Conservation (phyloP, 805 yeast species). For the Wickerhamiella domercqiae region DNA sequence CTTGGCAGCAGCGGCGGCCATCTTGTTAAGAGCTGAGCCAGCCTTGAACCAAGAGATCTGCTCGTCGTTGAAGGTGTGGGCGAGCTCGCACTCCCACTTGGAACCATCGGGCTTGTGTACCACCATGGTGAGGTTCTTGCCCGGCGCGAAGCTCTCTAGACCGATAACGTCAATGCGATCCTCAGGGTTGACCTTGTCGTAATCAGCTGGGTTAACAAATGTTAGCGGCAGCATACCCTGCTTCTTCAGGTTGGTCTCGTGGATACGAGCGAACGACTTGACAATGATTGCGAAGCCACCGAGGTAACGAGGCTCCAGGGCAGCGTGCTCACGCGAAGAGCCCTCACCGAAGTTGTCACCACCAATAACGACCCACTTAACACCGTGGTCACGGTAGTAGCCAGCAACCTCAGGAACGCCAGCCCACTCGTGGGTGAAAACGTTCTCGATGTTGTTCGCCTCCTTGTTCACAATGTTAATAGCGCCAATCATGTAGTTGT, state of each 20-base stretch:
- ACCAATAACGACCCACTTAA: slow-evolving; percentile 95
- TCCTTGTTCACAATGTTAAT: slow-evolving; percentile 90
- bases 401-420: slow-evolving; percentile 97
- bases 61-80: slow-evolving; percentile 92
- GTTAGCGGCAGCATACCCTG: slow-evolving; percentile 97
- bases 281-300: slow-evolving; percentile 97
- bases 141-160: slow-evolving; percentile 76
- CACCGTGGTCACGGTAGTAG: slow-evolving; percentile 84
- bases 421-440: slow-evolving; percentile 75
- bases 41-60: slow-evolving; percentile 98
- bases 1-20: slow-evolving; percentile 35
- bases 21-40: slow-evolving; percentile 97
- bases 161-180: slow-evolving; percentile 84
- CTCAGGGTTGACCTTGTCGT: slow-evolving; percentile 82
- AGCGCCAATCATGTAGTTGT: slow-evolving; percentile 99
- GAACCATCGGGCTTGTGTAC: slow-evolving; percentile 52
- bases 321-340: slow-evolving; percentile 99
- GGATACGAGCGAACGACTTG: slow-evolving; percentile 96
- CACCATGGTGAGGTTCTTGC: slow-evolving; percentile 72
- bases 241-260: slow-evolving; percentile 98
- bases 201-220: slow-evolving; percentile 76
- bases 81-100: slow-evolving; percentile 74
- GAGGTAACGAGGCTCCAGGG: slow-evolving; percentile 96
- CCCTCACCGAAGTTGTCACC: slow-evolving; percentile 99
- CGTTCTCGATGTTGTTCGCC: slow-evolving; percentile 83